Evolutionary conservation across 257 asterid genomes (phyloP).

Genomic region (Schizonepeta tenuifolia): DNA sequence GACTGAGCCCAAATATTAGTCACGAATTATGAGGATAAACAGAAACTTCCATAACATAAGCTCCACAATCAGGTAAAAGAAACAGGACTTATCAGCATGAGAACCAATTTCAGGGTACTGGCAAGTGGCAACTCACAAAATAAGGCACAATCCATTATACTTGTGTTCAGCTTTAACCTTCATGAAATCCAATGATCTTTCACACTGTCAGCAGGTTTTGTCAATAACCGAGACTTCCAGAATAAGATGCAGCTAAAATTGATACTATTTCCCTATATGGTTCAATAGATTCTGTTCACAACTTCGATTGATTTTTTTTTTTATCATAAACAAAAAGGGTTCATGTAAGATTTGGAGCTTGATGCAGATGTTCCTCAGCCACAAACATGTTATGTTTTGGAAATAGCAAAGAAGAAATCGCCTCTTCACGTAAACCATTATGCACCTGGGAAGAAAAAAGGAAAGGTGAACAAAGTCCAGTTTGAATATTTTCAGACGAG

Average conservation of each 20-base stretch:
- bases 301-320: background rate
- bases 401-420: background rate
- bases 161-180: background rate
- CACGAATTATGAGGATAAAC: background rate
- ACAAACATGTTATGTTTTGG: slow-evolving; percentile 24
- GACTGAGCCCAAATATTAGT: background rate
- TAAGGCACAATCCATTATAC: too few relatives aligned
- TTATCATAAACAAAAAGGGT: too few relatives aligned
- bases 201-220: background rate
- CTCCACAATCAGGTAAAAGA: background rate
- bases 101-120: background rate
- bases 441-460: slow-evolving; percentile 29
- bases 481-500: background rate
- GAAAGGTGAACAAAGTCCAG: background rate
- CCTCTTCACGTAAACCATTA: slow-evolving; percentile 29
- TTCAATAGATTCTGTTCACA: background rate
- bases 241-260: background rate
- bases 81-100: background rate
- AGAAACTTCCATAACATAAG: background rate
- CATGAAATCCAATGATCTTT: background rate
- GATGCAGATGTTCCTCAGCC: slow-evolving; percentile 23
- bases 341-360: background rate
- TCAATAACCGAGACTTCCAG: background rate
- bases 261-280: background rate
- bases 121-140: too few relatives aligned